Percentiles rank a stretch among this genome's conserved stretches.
These are phyloP conservation scores for Cladophialophora carrionii DNA, from an alignment of 2,329 filamentous ascomycete genomes.

Conservation along the genomic window DNA sequence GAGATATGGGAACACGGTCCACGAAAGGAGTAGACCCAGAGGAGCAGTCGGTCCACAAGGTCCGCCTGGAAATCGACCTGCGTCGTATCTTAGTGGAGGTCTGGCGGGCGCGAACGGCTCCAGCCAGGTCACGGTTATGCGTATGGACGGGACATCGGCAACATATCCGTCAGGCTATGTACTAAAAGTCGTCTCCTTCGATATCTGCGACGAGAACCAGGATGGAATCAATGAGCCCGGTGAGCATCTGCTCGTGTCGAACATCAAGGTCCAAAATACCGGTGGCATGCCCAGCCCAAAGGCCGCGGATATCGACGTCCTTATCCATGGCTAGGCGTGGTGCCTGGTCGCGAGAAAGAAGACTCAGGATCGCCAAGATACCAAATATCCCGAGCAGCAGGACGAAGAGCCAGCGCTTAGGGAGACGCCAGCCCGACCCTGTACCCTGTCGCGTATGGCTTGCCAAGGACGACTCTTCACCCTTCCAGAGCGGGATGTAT, in stretches of 20 bases:
- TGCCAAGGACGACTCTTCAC: no score
- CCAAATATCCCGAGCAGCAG: no score
- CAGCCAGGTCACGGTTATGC: slow-evolving; percentile 24
- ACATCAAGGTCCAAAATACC: slow-evolving; percentile 20
- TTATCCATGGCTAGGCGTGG: slow-evolving; percentile 4
- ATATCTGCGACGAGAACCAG: slow-evolving; percentile 35
- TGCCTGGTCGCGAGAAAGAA: no score
- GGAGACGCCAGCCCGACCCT: no score
- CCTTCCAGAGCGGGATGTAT: no score
- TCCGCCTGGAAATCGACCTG: slow-evolving; percentile 3
- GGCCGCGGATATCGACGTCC: not conserved
- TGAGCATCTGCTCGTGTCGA: slow-evolving; percentile 32
- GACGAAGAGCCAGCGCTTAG: no score
- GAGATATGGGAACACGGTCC: slow-evolving; percentile 28
- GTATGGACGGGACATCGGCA: slow-evolving; percentile 16
- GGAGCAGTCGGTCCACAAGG: not conserved
- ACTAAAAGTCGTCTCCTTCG: slow-evolving; percentile 33
- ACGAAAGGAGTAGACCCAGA: slow-evolving; percentile 12
- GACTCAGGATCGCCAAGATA: no score
- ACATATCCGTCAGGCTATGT: slow-evolving; percentile 24
- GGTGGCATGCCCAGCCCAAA: slow-evolving; percentile 13
- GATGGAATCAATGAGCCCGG: slow-evolving; percentile 37
- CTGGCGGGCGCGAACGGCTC: slow-evolving; percentile 19
- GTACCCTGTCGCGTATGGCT: no score
- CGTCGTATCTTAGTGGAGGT: slow-evolving; percentile 23